Percentiles rank a stretch among this genome's conserved stretches.
These are phyloP conservation scores for Trichoderma asperellum DNA, from an alignment of 2,329 filamentous ascomycete species.

Conservation along the genomic window DNA sequence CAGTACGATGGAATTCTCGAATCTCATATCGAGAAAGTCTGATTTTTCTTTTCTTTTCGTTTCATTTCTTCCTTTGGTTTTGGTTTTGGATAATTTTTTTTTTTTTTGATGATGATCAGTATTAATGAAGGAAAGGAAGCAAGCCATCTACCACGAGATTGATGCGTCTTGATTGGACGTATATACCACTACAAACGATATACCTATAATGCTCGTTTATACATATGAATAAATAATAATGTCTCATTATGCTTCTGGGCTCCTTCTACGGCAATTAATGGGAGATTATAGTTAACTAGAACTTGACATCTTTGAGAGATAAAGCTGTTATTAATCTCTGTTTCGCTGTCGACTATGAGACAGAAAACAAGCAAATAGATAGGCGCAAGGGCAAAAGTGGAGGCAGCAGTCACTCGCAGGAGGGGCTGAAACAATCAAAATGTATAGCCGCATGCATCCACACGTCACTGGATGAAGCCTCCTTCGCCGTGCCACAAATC, in stretches of 20 bases:
- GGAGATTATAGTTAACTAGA: not conserved
- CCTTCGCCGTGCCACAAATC: conserved; percentile 1
- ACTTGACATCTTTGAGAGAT: conserved; percentile 6
- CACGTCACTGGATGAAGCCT: not conserved
- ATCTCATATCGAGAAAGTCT: conserved; percentile 24
- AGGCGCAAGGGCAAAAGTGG: not conserved
- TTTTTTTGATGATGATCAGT: not conserved
- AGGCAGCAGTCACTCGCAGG: not conserved
- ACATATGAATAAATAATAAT: conserved; percentile 1
- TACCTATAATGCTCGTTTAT: not conserved
- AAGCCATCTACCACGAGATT: not conserved
- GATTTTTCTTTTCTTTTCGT: not conserved
- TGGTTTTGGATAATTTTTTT: not conserved
- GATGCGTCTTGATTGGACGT: not conserved
- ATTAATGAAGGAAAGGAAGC: conserved; percentile 1
- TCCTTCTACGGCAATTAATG: not conserved
- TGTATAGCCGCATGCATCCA: conserved; percentile 2
- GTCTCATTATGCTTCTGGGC: not conserved
- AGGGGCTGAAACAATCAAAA: not conserved
- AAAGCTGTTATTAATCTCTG: conserved; percentile 17
- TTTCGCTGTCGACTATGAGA: not conserved
- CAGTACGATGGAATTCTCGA: conserved; percentile 50
- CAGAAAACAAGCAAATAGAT: conserved; percentile 7
- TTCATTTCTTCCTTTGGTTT: not conserved
- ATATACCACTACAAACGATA: conserved; percentile 11